Base-by-base conservation (phyloP, 78 protist genomes). In the Reticulomyxa filosa region DNA sequence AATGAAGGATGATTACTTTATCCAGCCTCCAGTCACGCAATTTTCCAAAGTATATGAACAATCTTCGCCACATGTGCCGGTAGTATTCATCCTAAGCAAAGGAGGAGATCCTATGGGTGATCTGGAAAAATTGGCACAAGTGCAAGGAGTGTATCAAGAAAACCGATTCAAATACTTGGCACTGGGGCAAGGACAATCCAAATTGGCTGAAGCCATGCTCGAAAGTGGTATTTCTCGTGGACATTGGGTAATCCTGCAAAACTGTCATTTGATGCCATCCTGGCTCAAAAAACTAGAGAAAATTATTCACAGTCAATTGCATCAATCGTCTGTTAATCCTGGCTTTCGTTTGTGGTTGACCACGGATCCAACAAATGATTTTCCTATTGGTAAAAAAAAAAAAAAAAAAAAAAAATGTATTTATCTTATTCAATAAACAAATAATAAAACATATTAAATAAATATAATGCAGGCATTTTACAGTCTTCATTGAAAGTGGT, bases 401-500 rank as follows among this genome's bases (percentile, higher is more conserved):
- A n/a, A n/a, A n/a, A n/a, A n/a, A n/a, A n/a, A n/a, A n/a, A n/a
- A n/a, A n/a, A n/a, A n/a, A n/a, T n/a, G n/a, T n/a, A n/a, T n/a
- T n/a, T n/a, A n/a, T n/a, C n/a, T n/a, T n/a, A n/a, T n/a, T n/a
- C n/a, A n/a, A n/a, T n/a, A n/a, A n/a, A n/a, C n/a, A n/a, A n/a
- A n/a, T n/a, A n/a, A n/a, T n/a, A n/a, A n/a, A n/a, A n/a, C n/a
- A n/a, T n/a, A n/a, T n/a, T n/a, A n/a, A n/a, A n/a, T n/a, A n/a
- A n/a, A n/a, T n/a, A n/a, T n/a, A n/a, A n/a, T n/a, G n/a, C n/a
- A n/a, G n/a, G n/a, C n/a, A 82, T 89, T 46, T 59, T 89, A 65
- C 96, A 89, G 76, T 73, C 79, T 38, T 79, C 89, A 36, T 75
- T 89, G 71, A 89, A 89, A 77, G 87, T 84, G 26, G 96, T 89